Base-by-base conservation (phyloP, 2,329 filamentous ascomycete genomes). In the Amesomyces nigricolor region DNA sequence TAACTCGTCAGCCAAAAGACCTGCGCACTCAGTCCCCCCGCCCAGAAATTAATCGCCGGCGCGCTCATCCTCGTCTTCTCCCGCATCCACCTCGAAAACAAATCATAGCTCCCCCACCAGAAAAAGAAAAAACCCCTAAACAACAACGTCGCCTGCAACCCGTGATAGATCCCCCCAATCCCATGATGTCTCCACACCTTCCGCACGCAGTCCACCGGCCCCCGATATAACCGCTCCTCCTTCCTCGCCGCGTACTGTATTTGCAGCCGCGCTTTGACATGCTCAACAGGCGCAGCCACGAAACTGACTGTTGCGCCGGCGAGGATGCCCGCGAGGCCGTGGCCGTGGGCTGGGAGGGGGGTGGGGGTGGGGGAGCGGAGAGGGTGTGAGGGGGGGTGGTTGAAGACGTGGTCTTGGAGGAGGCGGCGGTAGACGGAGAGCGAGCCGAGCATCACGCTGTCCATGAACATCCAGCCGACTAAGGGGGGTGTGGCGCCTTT, bases 391-490 rank as follows among this genome's bases (percentile, higher is more conserved):
- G 82, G 63, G 70, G 67, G 1, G 74, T n/a, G 82, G 63, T 78
- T 79, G 73, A 94, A 96, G 65, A 96, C 74, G 63, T 90, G 81
- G 66, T 94, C 86, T 61, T 88, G 86, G 14, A 97, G 76, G 45
- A 96, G 71, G 47, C 89, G 86, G 38, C 92, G 88, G 75, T 97
- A 97, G 48, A 95, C 81, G 22, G 88, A 95, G 62, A 99, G 77
- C 16, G 89, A 95, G 42, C 94, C 94, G 35, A 97, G 81, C 91
- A 97, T 96, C 57, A 86, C 70, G 42, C 76, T 80, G 75, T 99
- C 94, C 92, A 97, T 97, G 67, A 95, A 89, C 88, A 97, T 96
- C 94, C 94, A 97, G 64, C 94, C 94, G 50, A 96, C 83, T 47
- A 97, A 77, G 51, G 94, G 94, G 54, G 92, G 92, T 29, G 88